Percentiles rank a stretch among this genome's conserved stretches.
Conservation (phyloP, 495 filamentous ascomycete species). For the Aspergillus sclerotiicarbonarius region DNA sequence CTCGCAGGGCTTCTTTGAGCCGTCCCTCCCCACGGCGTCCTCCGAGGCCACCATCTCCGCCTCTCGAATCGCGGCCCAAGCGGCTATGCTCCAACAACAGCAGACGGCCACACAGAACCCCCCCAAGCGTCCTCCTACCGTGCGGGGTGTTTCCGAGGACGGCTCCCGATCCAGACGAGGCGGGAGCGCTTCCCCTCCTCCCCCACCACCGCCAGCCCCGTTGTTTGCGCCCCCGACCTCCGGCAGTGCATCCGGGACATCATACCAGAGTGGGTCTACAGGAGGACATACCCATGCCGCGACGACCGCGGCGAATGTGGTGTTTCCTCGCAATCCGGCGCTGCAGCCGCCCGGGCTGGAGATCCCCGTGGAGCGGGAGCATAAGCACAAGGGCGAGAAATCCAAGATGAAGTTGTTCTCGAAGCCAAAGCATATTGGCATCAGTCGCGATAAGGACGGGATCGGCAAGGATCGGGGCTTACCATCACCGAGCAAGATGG, state of each 20-base stretch:
- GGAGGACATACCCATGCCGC: conserved; percentile 69
- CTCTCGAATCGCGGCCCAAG: conserved; percentile 87
- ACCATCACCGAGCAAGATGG: conserved; percentile 80
- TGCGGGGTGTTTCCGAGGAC: conserved; percentile 48
- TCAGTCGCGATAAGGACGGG: conserved; percentile 65
- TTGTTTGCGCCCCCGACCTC: conserved; percentile 56
- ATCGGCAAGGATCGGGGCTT: conserved; percentile 63
- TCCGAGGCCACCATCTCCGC: conserved; percentile 60
- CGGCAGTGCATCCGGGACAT: conserved; percentile 47
- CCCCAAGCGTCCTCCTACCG: conserved; percentile 70
- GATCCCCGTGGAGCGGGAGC: conserved; percentile 53
- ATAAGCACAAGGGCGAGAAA: conserved; percentile 69
- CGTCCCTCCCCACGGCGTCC: conserved; percentile 71
- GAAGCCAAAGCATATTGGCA: conserved; percentile 78
- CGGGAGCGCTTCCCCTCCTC: conserved; percentile 48
- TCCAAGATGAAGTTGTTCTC: conserved; percentile 92
- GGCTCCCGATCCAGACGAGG: conserved; percentile 30
- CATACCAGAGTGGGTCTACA: conserved; percentile 62
- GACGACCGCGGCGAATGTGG: conserved; percentile 79
- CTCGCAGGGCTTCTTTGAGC: conserved; percentile 88
- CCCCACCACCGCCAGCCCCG: conserved; percentile 52
- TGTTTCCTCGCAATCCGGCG: conserved; percentile 70
- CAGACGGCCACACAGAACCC: conserved; percentile 30
- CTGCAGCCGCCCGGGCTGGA: conserved; percentile 49
- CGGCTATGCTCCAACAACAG: conserved; percentile 74